Evolutionary conservation across 2,329 filamentous ascomycete species (phyloP), one percentile per base, ranked within the genome.

Genomic region (Beauveria sp.): DNA sequence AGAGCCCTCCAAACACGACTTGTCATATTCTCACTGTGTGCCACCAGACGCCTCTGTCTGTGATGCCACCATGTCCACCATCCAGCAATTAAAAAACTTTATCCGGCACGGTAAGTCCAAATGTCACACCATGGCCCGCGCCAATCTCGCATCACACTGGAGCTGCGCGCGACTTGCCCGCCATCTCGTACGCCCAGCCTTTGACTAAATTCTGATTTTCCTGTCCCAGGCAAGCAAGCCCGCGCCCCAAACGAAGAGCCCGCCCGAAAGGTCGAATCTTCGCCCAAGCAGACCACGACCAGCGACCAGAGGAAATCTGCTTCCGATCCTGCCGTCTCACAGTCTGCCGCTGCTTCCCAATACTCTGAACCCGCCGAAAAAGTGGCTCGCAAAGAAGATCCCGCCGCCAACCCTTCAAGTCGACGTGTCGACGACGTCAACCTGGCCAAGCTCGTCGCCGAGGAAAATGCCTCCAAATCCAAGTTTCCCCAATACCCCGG

Each of bases 71-170:
- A 86, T 87, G 84, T 86, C 84, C 70, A 86, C 84, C 67, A 96
- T 97, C 79, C 93, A 97, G 80, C 95, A 95, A 74, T 85, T 97
- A 70, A 97, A 98, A 79, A 97, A 97, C 77, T 96, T 98, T 77
- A 95, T 98, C 77, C 90, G 93, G 67, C 93, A 97, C 81, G 93
- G 84, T 87, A 78, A 62, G 79, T 16, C 34, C 14, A 16, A 6
- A 38, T 63, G 60, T 38, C 55, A 42, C 31, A 60, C 59, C 9
- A 4, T 12, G 18, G 1, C 3, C n/a, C 20, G 28, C 52, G 14
- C 9, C 7, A 20, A 14, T 5, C 12, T 26, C 20, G 5, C 42
- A 16, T 7, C 45, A 3, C 31, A 8, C 14, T 14, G 28, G 18
- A 46, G 5, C 8, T 18, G 26, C 43, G 43, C 26, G 16, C 54